A percentile compares a stretch with the other conserved stretches of the same genome.
phyloP scores from a whole-genome alignment of 2,329 filamentous ascomycete species.

The Ascochyta clinopodiicola region DNA sequence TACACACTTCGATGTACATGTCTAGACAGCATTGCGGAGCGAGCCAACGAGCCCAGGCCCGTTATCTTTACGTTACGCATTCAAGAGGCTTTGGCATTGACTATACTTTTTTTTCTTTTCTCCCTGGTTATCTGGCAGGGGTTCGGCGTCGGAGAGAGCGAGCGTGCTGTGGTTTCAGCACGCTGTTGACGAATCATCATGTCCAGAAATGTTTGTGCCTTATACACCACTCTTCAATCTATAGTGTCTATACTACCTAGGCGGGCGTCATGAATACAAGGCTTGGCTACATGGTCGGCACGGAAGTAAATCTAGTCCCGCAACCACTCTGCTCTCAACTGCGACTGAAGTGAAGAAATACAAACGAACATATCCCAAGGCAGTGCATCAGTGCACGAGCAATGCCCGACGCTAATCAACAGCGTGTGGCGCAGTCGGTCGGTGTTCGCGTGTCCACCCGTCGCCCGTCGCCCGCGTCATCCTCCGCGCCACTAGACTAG shows the following conservation, averaged over 20 bases:
- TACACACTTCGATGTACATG: constrained; percentile 4
- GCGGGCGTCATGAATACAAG: constrained; percentile 10
- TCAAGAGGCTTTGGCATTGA: constrained; percentile 2
- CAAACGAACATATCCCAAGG: background rate
- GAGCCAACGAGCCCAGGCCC: background rate
- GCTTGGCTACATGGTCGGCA: constrained; percentile 17
- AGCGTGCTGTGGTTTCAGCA: constrained; percentile 4
- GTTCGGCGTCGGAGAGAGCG: background rate
- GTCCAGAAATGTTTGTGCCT: constrained; percentile 29
- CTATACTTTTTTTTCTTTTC: background rate
- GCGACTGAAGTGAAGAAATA: too few species aligned
- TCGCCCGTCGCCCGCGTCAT: constrained; percentile 24
- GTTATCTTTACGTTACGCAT: background rate
- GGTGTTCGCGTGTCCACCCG: constrained; percentile 2
- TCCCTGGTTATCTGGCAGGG: constrained; percentile 3
- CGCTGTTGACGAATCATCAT: constrained; percentile 13
- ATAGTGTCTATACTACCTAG: constrained; percentile 36
- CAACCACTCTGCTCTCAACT: background rate
- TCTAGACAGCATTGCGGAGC: constrained; percentile 15
- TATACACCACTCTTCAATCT: constrained; percentile 28
- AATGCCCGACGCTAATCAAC: background rate
- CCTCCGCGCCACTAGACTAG: constrained; percentile 14
- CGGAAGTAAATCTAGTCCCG: constrained; percentile 14
- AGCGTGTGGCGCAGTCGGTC: constrained; percentile 21
- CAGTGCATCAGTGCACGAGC: background rate